phyloP scores from a whole-genome alignment of 208 protist species.

The Acanthamoeba castellanii region DNA sequence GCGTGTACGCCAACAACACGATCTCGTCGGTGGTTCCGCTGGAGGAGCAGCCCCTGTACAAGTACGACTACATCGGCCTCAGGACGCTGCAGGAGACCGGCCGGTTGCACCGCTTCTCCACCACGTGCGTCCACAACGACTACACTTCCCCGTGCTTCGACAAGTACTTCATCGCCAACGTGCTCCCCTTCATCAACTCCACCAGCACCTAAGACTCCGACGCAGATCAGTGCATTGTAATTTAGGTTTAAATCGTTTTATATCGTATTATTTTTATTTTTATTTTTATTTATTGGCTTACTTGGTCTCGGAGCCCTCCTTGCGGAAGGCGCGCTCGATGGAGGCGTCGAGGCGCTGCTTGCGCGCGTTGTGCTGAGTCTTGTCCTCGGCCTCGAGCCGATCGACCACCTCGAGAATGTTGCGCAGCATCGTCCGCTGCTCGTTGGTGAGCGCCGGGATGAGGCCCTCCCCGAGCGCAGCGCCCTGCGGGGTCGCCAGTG shows the following conservation, averaged over 20 bases:
- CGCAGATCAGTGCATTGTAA: too few species aligned
- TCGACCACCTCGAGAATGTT: neutral
- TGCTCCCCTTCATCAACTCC: conserved; percentile 27
- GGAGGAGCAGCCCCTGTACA: conserved; percentile 53
- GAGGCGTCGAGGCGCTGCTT: conserved; percentile 3
- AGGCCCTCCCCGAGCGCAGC: neutral
- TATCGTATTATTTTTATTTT: too few species aligned
- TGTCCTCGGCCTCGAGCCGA: neutral
- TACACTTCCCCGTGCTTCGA: conserved; percentile 44
- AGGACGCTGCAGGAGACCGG: conserved; percentile 59
- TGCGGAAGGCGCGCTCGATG: neutral
- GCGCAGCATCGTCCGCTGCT: neutral
- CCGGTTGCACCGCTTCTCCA: conserved; percentile 44
- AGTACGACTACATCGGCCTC: conserved; percentile 72
- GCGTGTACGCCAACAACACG: conserved; percentile 43
- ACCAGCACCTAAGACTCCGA: neutral
- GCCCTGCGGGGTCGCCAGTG: neutral
- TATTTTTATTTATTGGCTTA: neutral
- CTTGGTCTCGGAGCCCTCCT: neutral
- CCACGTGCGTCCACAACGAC: conserved; percentile 9
- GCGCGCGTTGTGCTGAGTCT: neutral
- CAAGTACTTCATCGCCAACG: conserved; percentile 47
- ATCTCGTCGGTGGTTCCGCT: conserved; percentile 23
- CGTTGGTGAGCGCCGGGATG: neutral
- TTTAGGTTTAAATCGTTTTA: too few species aligned